Conservation (phyloP, 176 grass and related monocot genomes). For the Raddia distichophylla region DNA sequence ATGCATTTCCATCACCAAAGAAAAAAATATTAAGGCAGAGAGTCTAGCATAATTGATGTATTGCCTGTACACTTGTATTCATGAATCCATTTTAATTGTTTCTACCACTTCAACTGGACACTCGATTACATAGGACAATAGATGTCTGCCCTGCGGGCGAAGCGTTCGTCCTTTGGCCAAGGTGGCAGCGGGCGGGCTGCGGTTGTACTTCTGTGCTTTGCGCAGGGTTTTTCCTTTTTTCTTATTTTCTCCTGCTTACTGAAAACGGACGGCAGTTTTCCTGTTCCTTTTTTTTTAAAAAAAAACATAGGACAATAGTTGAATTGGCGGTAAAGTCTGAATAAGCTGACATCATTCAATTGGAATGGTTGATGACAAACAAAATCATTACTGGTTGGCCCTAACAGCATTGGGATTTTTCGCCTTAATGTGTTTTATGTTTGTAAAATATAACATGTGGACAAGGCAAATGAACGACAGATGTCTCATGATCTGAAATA, state of each 20-base stretch:
- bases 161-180: no score
- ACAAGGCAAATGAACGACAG: conserved; percentile 1
- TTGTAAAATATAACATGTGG: background rate
- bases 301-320: background rate
- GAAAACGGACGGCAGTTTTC: no score
- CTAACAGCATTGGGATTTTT: conserved; percentile 1
- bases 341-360: background rate
- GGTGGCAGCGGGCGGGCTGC: no score
- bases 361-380: background rate
- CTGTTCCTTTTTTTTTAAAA: no score
- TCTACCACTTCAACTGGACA: background rate
- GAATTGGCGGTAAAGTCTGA: background rate
- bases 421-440: background rate
- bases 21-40: conserved; percentile 9
- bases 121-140: conserved; percentile 8
- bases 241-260: no score
- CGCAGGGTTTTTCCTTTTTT: no score
- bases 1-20: conserved; percentile 12
- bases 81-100: conserved; percentile 12
- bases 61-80: background rate
- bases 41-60: background rate
- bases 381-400: background rate
- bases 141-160: background rate
- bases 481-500: conserved; percentile 16
- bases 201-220: no score